phyloP scores from a whole-genome alignment of 2,329 filamentous ascomycete genomes.

The Trichophyton equinum region DNA sequence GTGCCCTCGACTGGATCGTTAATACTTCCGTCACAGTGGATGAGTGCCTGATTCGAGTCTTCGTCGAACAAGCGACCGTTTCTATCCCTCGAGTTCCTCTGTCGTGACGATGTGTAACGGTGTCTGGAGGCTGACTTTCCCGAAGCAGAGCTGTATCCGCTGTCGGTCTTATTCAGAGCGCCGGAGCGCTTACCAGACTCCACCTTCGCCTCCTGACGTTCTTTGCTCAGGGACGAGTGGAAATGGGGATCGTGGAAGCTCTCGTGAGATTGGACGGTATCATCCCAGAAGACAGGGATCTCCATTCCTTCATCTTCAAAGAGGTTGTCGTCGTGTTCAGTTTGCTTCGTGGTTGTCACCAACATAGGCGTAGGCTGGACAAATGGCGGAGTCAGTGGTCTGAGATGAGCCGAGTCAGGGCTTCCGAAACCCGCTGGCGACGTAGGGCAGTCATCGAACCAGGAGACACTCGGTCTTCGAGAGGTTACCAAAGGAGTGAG shows the following conservation, averaged over 20 bases:
- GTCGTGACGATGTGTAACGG: background rate
- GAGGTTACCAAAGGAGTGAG: background rate
- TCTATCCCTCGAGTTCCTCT: background rate
- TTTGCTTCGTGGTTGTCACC: background rate
- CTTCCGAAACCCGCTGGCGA: background rate
- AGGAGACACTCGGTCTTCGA: background rate
- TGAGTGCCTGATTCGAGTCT: background rate
- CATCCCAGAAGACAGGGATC: constrained; percentile 1
- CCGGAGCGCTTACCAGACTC: background rate
- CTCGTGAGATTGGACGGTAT: background rate
- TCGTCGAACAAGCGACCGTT: background rate
- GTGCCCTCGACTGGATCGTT: background rate
- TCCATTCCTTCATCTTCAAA: constrained; percentile 3
- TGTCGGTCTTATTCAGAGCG: background rate
- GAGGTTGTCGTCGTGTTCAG: background rate
- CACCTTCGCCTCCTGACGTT: background rate
- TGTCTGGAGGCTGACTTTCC: background rate
- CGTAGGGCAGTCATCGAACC: constrained; percentile 2
- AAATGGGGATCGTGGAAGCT: background rate
- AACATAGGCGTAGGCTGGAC: background rate
- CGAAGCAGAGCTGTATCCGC: background rate
- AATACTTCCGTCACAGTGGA: background rate
- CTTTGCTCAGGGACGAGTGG: background rate
- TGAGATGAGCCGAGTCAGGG: background rate
- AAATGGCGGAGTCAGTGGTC: background rate